phyloP scores from a whole-genome alignment of 192 early-diverging fungal genomes.

The Pilobolus umbonatus region DNA sequence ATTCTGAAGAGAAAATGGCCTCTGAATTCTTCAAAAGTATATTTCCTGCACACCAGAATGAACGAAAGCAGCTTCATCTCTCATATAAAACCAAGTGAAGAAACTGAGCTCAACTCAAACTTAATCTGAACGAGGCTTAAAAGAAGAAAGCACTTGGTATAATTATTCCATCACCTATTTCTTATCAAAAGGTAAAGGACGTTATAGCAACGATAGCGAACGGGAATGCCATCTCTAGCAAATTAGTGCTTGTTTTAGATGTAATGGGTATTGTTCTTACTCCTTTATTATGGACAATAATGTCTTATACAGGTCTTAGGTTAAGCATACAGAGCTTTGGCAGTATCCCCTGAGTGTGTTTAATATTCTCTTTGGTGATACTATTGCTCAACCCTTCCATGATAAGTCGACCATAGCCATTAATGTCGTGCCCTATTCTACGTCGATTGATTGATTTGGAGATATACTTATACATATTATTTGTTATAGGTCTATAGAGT shows the following conservation, averaged over 20 bases:
- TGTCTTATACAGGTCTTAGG: background rate
- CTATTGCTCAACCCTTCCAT: conserved; percentile 10
- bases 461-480: too few relatives aligned
- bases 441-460: too few relatives aligned
- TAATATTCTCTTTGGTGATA: background rate
- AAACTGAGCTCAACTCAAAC: background rate
- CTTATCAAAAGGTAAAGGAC: background rate
- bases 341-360: conserved; percentile 1
- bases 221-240: background rate
- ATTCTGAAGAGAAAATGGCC: background rate
- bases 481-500: too few relatives aligned
- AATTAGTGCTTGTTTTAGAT: background rate
- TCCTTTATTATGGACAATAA: background rate
- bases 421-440: conserved; percentile 2
- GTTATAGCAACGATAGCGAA: background rate
- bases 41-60: background rate
- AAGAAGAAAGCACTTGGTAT: background rate
- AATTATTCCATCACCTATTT: background rate
- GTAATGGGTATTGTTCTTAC: background rate
- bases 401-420: background rate
- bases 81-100: background rate
- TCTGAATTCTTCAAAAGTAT: background rate
- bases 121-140: background rate
- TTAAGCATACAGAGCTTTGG: background rate
- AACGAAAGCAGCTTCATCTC: background rate